Evolutionary conservation across 108 stramenopile genomes (phyloP).

Genomic region (Cyclotella sp.): DNA sequence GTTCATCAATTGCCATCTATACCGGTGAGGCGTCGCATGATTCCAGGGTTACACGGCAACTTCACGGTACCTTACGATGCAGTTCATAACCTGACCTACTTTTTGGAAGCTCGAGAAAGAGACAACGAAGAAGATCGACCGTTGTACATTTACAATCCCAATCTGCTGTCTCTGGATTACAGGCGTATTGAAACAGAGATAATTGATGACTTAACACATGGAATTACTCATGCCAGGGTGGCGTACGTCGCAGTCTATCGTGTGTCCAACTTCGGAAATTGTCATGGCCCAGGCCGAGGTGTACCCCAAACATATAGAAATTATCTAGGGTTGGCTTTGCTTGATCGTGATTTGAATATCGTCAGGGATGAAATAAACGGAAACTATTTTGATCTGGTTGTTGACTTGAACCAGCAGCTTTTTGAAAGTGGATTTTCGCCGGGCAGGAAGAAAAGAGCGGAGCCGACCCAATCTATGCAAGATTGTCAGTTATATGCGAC

Average conservation of each 20-base stretch:
- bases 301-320: slow-evolving; percentile 36
- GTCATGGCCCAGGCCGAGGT: slow-evolving; percentile 51
- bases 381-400: slow-evolving; percentile 41
- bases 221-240: neutral
- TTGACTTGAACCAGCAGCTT: slow-evolving; percentile 43
- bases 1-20: slow-evolving; percentile 42
- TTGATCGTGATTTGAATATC: slow-evolving; percentile 48
- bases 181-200: slow-evolving; percentile 18
- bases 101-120: slow-evolving; percentile 26
- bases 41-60: neutral
- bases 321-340: slow-evolving; percentile 49
- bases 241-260: slow-evolving; percentile 49
- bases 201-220: slow-evolving; percentile 18
- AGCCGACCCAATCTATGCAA: slow-evolving; percentile 31
- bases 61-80: slow-evolving; percentile 25
- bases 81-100: slow-evolving; percentile 42
- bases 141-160: slow-evolving; percentile 56
- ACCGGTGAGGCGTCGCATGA: slow-evolving; percentile 36
- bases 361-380: slow-evolving; percentile 14
- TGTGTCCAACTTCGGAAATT: slow-evolving; percentile 51
- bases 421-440: slow-evolving; percentile 13
- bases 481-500: slow-evolving; percentile 48
- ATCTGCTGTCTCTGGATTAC: slow-evolving; percentile 39
- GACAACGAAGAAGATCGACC: slow-evolving; percentile 48
- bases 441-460: neutral